Conservation (phyloP, 768 basidiomycete species). For the Chalciporus pseudorubinellus region DNA sequence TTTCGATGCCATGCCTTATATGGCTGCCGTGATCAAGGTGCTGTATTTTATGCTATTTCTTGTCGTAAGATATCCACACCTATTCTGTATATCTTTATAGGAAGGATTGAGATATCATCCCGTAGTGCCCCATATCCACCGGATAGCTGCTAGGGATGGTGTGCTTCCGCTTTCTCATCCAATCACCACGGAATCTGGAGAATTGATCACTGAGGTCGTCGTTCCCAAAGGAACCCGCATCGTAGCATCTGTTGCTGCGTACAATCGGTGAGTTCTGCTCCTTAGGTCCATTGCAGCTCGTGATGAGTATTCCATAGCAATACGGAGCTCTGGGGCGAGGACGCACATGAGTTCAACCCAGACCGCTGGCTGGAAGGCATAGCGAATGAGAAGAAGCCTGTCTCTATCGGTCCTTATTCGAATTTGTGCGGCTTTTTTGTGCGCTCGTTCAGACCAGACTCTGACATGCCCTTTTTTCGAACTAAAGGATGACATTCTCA, state of each 20-base stretch:
- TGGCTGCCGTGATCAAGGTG: slow-evolving; percentile 36
- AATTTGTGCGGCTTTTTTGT: slow-evolving; percentile 22
- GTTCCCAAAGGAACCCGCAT: slow-evolving; percentile 52
- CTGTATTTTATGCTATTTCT: slow-evolving; percentile 11
- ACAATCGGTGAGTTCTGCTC: slow-evolving; percentile 43
- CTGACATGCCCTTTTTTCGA: background rate
- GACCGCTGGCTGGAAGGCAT: slow-evolving; percentile 29
- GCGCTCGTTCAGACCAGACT: background rate
- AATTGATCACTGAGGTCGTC: slow-evolving; percentile 40
- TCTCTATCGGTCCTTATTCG: slow-evolving; percentile 29
- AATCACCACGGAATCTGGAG: slow-evolving; percentile 45
- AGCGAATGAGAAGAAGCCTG: slow-evolving; percentile 17
- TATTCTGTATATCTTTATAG: slow-evolving; percentile 22
- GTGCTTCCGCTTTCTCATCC: slow-evolving; percentile 58
- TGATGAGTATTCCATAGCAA: slow-evolving; percentile 14
- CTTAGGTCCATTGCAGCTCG: background rate
- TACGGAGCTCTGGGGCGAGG: slow-evolving; percentile 31
- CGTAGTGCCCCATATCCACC: slow-evolving; percentile 50
- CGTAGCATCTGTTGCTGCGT: slow-evolving; percentile 51
- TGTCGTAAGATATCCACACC: slow-evolving; percentile 15
- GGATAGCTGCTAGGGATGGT: slow-evolving; percentile 51
- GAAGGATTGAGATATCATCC: slow-evolving; percentile 49
- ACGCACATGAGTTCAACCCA: slow-evolving; percentile 32
- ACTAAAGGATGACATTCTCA: slow-evolving; percentile 30
- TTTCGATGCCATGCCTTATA: slow-evolving; percentile 50